Evolutionary conservation across 768 basidiomycete species (phyloP), one percentile per base, ranked within the genome.

Genomic region (Xerocomellus intermedius): DNA sequence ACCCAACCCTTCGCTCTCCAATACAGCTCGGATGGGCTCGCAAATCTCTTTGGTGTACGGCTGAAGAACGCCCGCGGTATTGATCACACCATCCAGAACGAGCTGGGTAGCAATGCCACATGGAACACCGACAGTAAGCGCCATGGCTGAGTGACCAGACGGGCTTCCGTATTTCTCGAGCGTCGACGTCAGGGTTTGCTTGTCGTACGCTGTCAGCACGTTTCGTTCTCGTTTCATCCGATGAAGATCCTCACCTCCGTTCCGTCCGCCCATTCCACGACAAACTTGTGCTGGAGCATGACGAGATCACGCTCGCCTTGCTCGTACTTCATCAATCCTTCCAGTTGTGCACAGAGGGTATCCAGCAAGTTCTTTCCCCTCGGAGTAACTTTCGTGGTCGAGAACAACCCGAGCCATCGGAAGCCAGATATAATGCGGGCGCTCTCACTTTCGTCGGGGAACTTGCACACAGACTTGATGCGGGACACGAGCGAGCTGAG

Each of bases 261-360:
- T 44, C 96, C 94, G 65, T 98, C 92, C 33, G 82, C 79, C 82
- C 89, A 90, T 69, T 94, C 86, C 36, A 98, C 86, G 63, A 92
- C 75, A 69, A 99, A 98, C 78, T 95, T 96, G 82, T 99, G 96
- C 75, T 98, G 96, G 50, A 99, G 84, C 86, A 98, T 92, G 56
- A 99, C 91, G 57, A 98, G 83, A 72, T 99, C 96, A 12, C 92
- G 87, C 74, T 98, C 94, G 59, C 91, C 92, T 44, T 79, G 74
- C 59, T 86, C 89, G 74, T 96, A 98, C 72, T 86, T 82, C 91
- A 98, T 97, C 69, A 96, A 81, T 56, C 78, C 83, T 78, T 99
- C 95, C 46, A 99, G 82, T 21, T 81, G 85, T 3, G 83, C 91
- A 69, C 95, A 97, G 56, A 99, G 87, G 4, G 97, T 95, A 74